These are phyloP conservation scores for Zygosaccharomyces gambellarensis DNA, from an alignment of 805 yeast genomes.

Conservation along the genomic window DNA sequence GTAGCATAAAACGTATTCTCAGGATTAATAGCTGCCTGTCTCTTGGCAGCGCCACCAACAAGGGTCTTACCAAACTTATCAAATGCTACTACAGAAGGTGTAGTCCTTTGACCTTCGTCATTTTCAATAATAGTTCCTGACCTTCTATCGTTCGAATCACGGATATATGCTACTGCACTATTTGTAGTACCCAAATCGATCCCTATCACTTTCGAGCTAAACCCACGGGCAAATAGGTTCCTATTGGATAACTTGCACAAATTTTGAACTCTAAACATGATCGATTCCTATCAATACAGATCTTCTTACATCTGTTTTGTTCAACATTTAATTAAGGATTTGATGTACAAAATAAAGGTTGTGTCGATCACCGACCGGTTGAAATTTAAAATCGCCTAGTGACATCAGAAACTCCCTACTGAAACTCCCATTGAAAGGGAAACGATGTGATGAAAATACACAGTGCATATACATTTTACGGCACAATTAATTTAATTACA, in stretches of 20 bases:
- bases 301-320: background rate
- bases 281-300: background rate
- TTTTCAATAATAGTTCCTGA: conserved; percentile 69
- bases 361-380: background rate
- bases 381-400: background rate
- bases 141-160: conserved; percentile 44
- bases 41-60: conserved; percentile 68
- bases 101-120: conserved; percentile 69
- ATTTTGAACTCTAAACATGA: conserved; percentile 2
- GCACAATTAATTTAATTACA: background rate
- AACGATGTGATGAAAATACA: background rate
- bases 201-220: conserved; percentile 51
- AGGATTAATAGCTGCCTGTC: conserved; percentile 73
- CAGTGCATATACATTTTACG: too few species aligned
- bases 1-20: conserved; percentile 78
- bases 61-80: conserved; percentile 38
- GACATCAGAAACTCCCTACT: background rate
- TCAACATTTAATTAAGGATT: background rate
- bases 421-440: background rate
- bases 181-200: conserved; percentile 84
- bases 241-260: background rate
- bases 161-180: conserved; percentile 66
- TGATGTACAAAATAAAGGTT: background rate
- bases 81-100: conserved; percentile 75
- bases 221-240: background rate